A percentile compares a stretch with the other conserved stretches of the same genome.
phyloP scores from a whole-genome alignment of 495 filamentous ascomycete species.

The Penicillium subrubescens region DNA sequence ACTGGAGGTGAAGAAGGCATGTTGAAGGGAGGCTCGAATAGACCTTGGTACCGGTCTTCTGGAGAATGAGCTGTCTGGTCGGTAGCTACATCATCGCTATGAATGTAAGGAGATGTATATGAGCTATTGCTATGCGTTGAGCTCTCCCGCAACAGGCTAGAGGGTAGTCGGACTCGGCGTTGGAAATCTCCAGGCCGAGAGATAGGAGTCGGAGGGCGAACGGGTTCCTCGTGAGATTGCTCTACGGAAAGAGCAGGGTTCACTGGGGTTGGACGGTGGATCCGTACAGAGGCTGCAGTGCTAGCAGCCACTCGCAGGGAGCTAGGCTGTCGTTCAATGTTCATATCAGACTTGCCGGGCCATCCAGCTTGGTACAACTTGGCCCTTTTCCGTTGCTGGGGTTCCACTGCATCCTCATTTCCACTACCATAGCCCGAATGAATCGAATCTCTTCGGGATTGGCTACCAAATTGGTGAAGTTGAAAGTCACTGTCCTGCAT shows the following conservation, averaged over 20 bases:
- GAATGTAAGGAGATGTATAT: slow-evolving; percentile 52
- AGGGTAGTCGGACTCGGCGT: slow-evolving; percentile 35
- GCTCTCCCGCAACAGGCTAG: slow-evolving; percentile 49
- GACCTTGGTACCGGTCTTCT: slow-evolving; percentile 52
- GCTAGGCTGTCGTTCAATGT: slow-evolving; percentile 65
- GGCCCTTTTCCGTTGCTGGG: slow-evolving; percentile 66
- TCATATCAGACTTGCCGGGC: slow-evolving; percentile 66
- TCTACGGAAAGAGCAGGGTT: slow-evolving; percentile 53
- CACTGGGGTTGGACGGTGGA: slow-evolving; percentile 72
- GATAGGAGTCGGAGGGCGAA: slow-evolving; percentile 81
- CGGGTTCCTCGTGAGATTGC: slow-evolving; percentile 69
- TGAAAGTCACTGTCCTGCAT: slow-evolving; percentile 43
- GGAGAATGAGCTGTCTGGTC: slow-evolving; percentile 43
- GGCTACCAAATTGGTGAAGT: slow-evolving; percentile 28
- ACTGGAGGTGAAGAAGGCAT: slow-evolving; percentile 82
- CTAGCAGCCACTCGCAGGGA: slow-evolving; percentile 87
- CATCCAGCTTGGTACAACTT: slow-evolving; percentile 70
- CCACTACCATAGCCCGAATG: slow-evolving; percentile 64
- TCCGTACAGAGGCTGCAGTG: slow-evolving; percentile 83
- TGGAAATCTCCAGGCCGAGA: slow-evolving; percentile 44
- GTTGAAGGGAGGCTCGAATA: slow-evolving; percentile 53
- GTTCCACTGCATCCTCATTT: slow-evolving; percentile 66
- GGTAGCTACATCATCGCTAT: slow-evolving; percentile 40
- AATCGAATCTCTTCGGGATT: slow-evolving; percentile 38
- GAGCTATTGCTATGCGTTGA: slow-evolving; percentile 35